A percentile compares a stretch with the other conserved stretches of the same genome.
phyloP scores from a whole-genome alignment of 805 yeast genomes.

The Blastobotrys mokoenaii region DNA sequence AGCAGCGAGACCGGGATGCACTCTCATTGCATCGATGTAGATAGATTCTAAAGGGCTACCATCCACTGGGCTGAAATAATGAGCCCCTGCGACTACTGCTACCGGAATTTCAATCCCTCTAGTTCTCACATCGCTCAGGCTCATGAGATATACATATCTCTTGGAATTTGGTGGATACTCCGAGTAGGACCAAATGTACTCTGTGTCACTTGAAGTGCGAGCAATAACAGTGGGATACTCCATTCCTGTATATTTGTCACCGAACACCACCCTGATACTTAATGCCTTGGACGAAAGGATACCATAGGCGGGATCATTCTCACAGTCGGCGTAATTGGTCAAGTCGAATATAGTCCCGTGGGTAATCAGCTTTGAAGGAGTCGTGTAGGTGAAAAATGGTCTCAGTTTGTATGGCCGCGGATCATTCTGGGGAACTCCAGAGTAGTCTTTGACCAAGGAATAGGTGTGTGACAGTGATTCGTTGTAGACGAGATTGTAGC shows the following conservation, averaged over 20 bases:
- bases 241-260: too few species aligned
- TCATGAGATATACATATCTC: conserved; percentile 12
- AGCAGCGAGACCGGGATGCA: conserved; percentile 19
- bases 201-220: too few species aligned
- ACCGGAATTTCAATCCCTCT: conserved; percentile 10
- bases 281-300: too few species aligned
- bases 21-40: conserved; percentile 19
- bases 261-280: too few species aligned
- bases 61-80: conserved; percentile 19
- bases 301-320: neutral
- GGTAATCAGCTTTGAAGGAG: conserved; percentile 12
- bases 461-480: conserved; percentile 21
- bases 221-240: too few species aligned
- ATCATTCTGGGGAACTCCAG: too few species aligned
- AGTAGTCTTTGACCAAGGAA: conserved; percentile 17
- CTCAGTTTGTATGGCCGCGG: conserved; percentile 9
- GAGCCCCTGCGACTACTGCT: conserved; percentile 13
- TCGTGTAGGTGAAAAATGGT: conserved; percentile 19
- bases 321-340: neutral
- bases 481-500: conserved; percentile 19
- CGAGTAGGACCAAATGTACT: too few species aligned
- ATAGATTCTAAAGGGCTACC: conserved; percentile 16
- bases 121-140: conserved; percentile 9
- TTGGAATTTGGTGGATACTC: conserved; percentile 11
- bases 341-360: conserved; percentile 19